Evolutionary conservation across 164 flowering plant genomes (phyloP).

Genomic region (Vitis rotundifolia): DNA sequence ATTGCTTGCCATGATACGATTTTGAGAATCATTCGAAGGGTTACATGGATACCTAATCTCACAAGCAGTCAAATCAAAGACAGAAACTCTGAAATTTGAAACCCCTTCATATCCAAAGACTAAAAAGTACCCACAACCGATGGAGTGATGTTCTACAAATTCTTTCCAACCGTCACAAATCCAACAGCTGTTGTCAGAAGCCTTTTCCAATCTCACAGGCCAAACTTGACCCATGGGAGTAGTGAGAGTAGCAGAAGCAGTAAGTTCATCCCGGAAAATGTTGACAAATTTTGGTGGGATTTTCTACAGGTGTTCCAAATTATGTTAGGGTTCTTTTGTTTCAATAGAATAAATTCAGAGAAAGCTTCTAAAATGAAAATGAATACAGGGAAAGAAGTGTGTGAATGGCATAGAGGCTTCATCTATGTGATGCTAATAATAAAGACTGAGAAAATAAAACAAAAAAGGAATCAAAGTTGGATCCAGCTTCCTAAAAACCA

Average conservation of each 20-base stretch:
- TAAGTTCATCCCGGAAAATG: slow-evolving; percentile 27
- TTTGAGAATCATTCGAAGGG: slow-evolving; percentile 3
- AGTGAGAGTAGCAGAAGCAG: slow-evolving; percentile 23
- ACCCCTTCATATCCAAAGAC: slow-evolving; percentile 41
- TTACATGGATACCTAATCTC: slow-evolving; percentile 29
- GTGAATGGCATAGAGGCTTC: background rate
- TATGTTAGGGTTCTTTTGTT: too few species aligned
- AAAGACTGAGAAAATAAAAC: too few species aligned
- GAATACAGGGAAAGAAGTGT: background rate
- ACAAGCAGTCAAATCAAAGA: slow-evolving; percentile 30
- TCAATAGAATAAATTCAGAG: too few species aligned
- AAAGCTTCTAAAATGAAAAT: background rate
- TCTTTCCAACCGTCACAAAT: slow-evolving; percentile 39
- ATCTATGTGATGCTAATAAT: too few species aligned
- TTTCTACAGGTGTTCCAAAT: slow-evolving; percentile 26
- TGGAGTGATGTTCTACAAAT: slow-evolving; percentile 30
- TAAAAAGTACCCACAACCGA: slow-evolving; percentile 31
- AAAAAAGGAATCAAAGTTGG: too few species aligned
- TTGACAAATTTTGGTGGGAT: slow-evolving; percentile 36
- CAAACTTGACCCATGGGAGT: slow-evolving; percentile 34
- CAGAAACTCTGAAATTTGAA: slow-evolving; percentile 28
- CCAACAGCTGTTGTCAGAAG: slow-evolving; percentile 26
- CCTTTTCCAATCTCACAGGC: slow-evolving; percentile 27
- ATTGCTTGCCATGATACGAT: slow-evolving; percentile 4
- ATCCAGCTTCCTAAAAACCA: too few species aligned